These are phyloP conservation scores for Chlorokybus atmophyticus DNA, from an alignment of 139 green algal species.

Conservation along the genomic window DNA sequence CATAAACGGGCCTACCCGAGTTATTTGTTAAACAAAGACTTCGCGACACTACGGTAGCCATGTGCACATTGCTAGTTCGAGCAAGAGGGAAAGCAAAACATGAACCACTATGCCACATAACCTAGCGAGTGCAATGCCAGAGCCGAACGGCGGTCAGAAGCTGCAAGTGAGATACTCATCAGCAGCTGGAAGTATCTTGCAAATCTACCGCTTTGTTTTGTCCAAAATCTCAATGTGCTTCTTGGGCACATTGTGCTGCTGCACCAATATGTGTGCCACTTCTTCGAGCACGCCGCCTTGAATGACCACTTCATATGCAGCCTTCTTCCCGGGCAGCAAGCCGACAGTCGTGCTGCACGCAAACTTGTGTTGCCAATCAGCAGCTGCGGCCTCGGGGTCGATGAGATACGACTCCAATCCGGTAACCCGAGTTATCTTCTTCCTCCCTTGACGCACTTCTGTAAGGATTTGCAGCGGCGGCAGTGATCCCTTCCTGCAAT, in stretches of 20 bases:
- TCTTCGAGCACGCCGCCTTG: slow-evolving; percentile 23
- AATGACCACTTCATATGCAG: slow-evolving; percentile 15
- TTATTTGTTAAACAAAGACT: too few relatives aligned
- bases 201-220: slow-evolving; percentile 28
- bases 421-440: slow-evolving; percentile 26
- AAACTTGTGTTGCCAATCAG: slow-evolving; percentile 30
- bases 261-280: slow-evolving; percentile 8
- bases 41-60: too few relatives aligned
- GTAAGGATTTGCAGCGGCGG: slow-evolving; percentile 16
- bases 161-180: too few relatives aligned
- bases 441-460: slow-evolving; percentile 27
- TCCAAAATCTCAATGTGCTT: slow-evolving; percentile 26
- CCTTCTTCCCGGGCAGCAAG: slow-evolving; percentile 25
- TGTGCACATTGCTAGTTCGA: too few relatives aligned
- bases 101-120: too few relatives aligned
- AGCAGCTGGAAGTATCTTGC: too few relatives aligned
- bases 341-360: slow-evolving; percentile 20
- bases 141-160: too few relatives aligned
- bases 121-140: too few relatives aligned
- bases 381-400: slow-evolving; percentile 14
- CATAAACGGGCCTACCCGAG: too few relatives aligned
- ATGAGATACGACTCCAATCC: slow-evolving; percentile 28
- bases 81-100: too few relatives aligned
- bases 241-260: slow-evolving; percentile 23
- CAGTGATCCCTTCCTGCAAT: slow-evolving; percentile 15